These are phyloP conservation scores for Nepenthes alata DNA, from an alignment of 179 eudicot species.

Conservation along the genomic window DNA sequence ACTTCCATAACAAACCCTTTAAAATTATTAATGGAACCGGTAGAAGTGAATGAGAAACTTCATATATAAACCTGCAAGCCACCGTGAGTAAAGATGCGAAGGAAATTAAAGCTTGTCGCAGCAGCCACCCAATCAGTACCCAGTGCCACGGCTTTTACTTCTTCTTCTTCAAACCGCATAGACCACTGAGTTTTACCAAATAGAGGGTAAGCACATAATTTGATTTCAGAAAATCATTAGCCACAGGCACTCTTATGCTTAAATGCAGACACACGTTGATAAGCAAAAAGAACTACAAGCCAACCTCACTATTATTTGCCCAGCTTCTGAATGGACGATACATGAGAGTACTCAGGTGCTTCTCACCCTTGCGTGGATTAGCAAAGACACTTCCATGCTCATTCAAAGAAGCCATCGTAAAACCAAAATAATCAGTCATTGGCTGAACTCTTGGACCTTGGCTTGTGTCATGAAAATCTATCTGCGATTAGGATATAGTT, in stretches of 20 bases:
- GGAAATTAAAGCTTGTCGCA: conserved; percentile 68
- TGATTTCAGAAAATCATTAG: neutral
- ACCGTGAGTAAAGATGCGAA: conserved; percentile 78
- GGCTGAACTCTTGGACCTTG: conserved; percentile 93
- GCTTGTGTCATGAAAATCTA: conserved; percentile 96
- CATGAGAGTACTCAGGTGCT: conserved; percentile 88
- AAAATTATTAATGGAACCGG: neutral
- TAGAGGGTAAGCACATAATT: neutral
- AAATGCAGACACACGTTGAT: conserved; percentile 1
- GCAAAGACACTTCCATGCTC: conserved; percentile 94
- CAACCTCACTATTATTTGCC: conserved; percentile 97
- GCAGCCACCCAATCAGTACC: conserved; percentile 92
- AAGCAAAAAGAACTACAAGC: conserved; percentile 1
- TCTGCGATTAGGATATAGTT: conserved; percentile 32
- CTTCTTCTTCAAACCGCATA: conserved; percentile 91
- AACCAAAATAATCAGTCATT: conserved; percentile 96
- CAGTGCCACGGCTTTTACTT: conserved; percentile 85
- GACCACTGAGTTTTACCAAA: conserved; percentile 53
- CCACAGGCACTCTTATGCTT: neutral
- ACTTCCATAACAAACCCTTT: neutral
- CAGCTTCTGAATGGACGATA: conserved; percentile 95
- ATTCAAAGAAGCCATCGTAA: conserved; percentile 88
- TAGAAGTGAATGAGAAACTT: neutral
- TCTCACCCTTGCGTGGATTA: conserved; percentile 81
- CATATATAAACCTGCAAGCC: conserved; percentile 73